These are phyloP conservation scores for Cercis canadensis DNA, from an alignment of 306 rosid genomes.

Conservation along the genomic window DNA sequence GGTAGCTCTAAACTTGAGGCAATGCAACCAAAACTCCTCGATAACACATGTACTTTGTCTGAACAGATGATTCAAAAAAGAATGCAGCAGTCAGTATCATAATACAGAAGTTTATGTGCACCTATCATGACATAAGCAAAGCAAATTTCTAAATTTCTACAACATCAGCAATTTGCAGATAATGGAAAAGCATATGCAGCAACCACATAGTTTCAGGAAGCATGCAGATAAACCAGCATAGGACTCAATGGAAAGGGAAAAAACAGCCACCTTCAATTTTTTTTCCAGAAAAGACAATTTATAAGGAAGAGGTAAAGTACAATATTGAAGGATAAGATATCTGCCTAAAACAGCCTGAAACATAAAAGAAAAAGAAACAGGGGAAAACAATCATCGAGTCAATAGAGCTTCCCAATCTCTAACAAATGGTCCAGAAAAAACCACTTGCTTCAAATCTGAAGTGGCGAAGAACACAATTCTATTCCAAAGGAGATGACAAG, in stretches of 20 bases:
- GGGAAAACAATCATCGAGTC: no score
- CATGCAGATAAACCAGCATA: constrained; percentile 6
- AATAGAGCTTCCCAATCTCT: no score
- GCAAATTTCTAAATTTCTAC: background rate
- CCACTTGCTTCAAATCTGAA: no score
- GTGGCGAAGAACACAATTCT: no score
- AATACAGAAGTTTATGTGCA: background rate
- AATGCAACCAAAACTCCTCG: constrained; percentile 55
- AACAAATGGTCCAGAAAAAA: no score
- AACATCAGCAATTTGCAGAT: constrained; percentile 15
- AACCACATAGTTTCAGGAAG: background rate
- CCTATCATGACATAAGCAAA: background rate
- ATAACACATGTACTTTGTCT: constrained; percentile 64
- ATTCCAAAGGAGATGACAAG: no score
- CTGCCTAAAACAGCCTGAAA: no score
- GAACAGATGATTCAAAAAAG: constrained; percentile 31
- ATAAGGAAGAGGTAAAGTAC: no score
- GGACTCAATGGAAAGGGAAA: constrained; percentile 11
- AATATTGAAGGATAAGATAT: no score
- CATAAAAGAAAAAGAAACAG: no score
- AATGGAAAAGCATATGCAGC: background rate
- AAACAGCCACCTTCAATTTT: background rate
- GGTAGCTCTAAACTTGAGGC: constrained; percentile 70
- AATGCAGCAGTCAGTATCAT: background rate
- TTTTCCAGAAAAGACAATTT: no score